phyloP scores from a whole-genome alignment of 2,329 filamentous ascomycete genomes.

The Proliferodiscus dingleyae region DNA sequence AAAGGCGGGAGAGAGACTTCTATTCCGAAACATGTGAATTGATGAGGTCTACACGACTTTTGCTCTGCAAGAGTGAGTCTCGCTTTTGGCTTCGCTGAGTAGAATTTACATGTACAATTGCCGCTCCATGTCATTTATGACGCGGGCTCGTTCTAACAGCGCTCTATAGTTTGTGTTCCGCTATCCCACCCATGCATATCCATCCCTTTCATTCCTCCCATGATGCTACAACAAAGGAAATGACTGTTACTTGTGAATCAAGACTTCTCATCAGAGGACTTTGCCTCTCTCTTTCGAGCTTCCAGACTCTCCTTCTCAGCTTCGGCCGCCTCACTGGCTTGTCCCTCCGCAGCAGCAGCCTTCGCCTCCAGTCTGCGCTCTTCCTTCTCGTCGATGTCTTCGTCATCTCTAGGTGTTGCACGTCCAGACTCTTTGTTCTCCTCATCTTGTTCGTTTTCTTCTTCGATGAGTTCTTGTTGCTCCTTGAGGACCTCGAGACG shows the following conservation, averaged over 20 bases:
- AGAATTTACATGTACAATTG: background rate
- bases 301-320: conserved; percentile 49
- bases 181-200: background rate
- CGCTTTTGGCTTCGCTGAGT: background rate
- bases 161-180: background rate
- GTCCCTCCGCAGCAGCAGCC: conserved; percentile 38
- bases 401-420: conserved; percentile 74
- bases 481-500: conserved; percentile 96
- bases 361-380: conserved; percentile 56
- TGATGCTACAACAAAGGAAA: conserved; percentile 1
- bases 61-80: background rate
- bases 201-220: background rate
- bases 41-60: no score
- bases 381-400: conserved; percentile 94
- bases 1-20: no score
- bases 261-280: background rate
- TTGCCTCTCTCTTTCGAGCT: conserved; percentile 38
- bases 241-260: background rate
- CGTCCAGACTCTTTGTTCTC: conserved; percentile 71
- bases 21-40: no score
- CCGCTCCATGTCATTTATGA: background rate
- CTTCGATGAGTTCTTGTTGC: conserved; percentile 95
- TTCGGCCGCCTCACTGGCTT: conserved; percentile 49
- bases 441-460: conserved; percentile 90
- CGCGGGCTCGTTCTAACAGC: background rate